A percentile compares a stretch with the other conserved stretches of the same genome.
These are phyloP conservation scores for Komagataella phaffii DNA, from an alignment of 805 yeast species.

Conservation along the genomic window DNA sequence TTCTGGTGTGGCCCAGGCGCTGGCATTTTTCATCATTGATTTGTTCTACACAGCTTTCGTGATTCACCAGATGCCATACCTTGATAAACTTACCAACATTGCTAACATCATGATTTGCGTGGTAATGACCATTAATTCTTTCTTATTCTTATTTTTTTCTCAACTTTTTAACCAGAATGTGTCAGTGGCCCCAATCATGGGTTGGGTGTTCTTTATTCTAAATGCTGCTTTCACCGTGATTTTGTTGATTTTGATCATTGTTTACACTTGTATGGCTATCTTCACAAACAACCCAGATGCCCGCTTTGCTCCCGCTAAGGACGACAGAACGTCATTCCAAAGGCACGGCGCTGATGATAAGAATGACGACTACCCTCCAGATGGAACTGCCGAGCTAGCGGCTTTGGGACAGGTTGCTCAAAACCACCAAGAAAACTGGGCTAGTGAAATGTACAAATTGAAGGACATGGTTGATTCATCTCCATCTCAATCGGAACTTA, in stretches of 20 bases:
- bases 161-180: slow-evolving; percentile 72
- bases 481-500: slow-evolving; percentile 8
- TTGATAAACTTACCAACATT: slow-evolving; percentile 74
- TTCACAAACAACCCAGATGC: slow-evolving; percentile 81
- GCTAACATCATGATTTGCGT: slow-evolving; percentile 61
- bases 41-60: slow-evolving; percentile 52
- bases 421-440: slow-evolving; percentile 70
- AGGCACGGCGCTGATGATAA: slow-evolving; percentile 1
- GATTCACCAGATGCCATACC: slow-evolving; percentile 56
- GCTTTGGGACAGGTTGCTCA: slow-evolving; percentile 78
- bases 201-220: slow-evolving; percentile 76
- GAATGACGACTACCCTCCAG: slow-evolving; percentile 6
- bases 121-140: slow-evolving; percentile 66
- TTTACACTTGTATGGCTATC: slow-evolving; percentile 46
- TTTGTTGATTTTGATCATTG: slow-evolving; percentile 56
- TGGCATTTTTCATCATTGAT: slow-evolving; percentile 67
- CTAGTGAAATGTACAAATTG: slow-evolving; percentile 43
- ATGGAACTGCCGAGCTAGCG: slow-evolving; percentile 35
- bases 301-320: slow-evolving; percentile 77
- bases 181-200: slow-evolving; percentile 76
- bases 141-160: slow-evolving; percentile 77
- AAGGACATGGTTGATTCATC: slow-evolving; percentile 19
- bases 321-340: slow-evolving; percentile 88
- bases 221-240: slow-evolving; percentile 82
- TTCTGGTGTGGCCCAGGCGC: slow-evolving; percentile 71